phyloP scores from a whole-genome alignment of 768 basidiomycete species.

The Tylopilus subfusipes region DNA sequence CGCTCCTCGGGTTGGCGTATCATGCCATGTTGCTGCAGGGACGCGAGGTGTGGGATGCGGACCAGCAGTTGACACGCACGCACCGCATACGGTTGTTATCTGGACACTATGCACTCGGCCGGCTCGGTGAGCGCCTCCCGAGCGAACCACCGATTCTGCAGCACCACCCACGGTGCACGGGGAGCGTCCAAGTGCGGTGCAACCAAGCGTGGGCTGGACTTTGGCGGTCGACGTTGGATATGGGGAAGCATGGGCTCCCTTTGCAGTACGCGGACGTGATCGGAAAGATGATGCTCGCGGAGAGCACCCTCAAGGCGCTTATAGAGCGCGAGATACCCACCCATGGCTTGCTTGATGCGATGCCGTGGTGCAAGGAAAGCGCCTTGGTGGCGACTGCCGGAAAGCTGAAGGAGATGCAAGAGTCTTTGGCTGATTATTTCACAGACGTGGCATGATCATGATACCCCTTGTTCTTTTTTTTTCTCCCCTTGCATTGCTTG shows the following conservation, averaged over 20 bases:
- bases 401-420: constrained; percentile 46
- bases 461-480: background rate
- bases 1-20: constrained; percentile 48
- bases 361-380: constrained; percentile 44
- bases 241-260: constrained; percentile 36
- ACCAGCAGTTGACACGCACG: constrained; percentile 42
- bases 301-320: constrained; percentile 45
- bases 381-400: constrained; percentile 40
- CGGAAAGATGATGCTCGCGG: constrained; percentile 45
- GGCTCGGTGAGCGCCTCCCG: constrained; percentile 43
- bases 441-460: constrained; percentile 35
- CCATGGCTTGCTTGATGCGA: constrained; percentile 39
- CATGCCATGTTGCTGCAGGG: constrained; percentile 52
- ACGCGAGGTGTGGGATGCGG: constrained; percentile 45
- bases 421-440: constrained; percentile 45
- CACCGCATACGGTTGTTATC: constrained; percentile 52
- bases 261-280: constrained; percentile 44
- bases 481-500: background rate
- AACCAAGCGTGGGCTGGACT: constrained; percentile 42
- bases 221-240: constrained; percentile 44
- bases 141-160: constrained; percentile 39
- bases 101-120: constrained; percentile 48
- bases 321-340: constrained; percentile 41
- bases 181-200: constrained; percentile 39
- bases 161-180: constrained; percentile 42